Evolutionary conservation across 2,329 filamentous ascomycete species (phyloP), one percentile per base, ranked within the genome.

Genomic region (Dactylellina parvicollis): DNA sequence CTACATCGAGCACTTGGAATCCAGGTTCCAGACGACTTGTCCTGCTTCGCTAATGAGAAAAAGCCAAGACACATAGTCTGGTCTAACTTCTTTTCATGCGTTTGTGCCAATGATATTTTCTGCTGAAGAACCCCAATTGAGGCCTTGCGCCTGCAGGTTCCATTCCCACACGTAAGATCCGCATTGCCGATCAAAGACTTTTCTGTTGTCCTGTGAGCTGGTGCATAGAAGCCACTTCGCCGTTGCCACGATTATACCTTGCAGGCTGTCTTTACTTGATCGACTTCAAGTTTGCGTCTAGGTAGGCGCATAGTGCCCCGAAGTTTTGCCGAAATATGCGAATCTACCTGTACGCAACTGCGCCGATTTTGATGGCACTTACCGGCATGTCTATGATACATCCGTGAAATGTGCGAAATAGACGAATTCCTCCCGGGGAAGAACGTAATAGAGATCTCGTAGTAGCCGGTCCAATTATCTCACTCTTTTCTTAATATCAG

Each of bases 161-260:
- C n/a, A 32, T 67, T 50, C 52, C 46, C 26, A 50, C 49, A 65
- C 28, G 20, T 20, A 36, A 26, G 50, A 46, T 44, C 42, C 42
- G 42, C 36, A 59, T 10, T 54, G 64, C 36, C 54, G 64, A 69
- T 69, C 64, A 50, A 55, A 54, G 24, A 36, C n/a, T 52, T 30
- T 60, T 18, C 36, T n/a, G n/a, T n/a, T n/a, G 28, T 60, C 34
- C 56, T 60, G 64, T 46, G 60, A 28, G 28, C 38, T 44, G 44
- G 38, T 69, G 44, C 64, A 69, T 50, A 24, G 46, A 69, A 60
- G 64, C 64, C 52, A 69, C 64, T 69, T 69, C 60, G 64, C 64
- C 64, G 36, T 69, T 59, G 64, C 64, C 64, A 69, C 64, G 42
- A 20, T 36, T 18, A 24, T 69, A 56, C 36, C 55, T 34, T 49